Evolutionary conservation across 2,329 filamentous ascomycete genomes (phyloP).

Genomic region (Aspergillus ochraceus): DNA sequence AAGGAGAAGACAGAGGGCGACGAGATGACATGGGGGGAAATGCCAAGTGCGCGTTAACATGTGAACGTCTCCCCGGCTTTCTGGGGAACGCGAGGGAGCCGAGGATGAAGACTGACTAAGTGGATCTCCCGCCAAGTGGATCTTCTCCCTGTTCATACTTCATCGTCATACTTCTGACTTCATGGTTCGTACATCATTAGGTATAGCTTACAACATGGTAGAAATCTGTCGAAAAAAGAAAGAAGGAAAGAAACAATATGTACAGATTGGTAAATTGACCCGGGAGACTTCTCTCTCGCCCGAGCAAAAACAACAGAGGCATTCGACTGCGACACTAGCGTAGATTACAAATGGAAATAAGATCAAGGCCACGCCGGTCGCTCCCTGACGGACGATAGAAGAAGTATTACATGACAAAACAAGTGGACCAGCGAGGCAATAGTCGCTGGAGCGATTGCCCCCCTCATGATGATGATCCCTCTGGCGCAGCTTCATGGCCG

Average conservation of each 20-base stretch:
- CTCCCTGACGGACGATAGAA: neutral
- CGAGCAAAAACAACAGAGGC: neutral
- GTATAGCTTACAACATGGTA: neutral
- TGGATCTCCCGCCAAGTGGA: too few species aligned
- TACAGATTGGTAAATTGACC: neutral
- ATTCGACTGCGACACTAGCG: neutral
- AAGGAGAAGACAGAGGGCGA: neutral
- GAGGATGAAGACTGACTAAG: neutral
- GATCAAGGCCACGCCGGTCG: neutral
- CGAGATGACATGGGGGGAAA: conserved; percentile 2
- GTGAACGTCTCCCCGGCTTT: conserved; percentile 18
- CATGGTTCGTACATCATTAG: too few species aligned
- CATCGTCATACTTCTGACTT: too few species aligned
- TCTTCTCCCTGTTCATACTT: too few species aligned
- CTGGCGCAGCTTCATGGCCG: conserved; percentile 1
- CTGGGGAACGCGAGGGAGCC: conserved; percentile 9
- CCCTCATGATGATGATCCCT: conserved; percentile 4
- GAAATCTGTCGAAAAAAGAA: too few species aligned
- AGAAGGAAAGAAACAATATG: neutral
- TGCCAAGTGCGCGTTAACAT: conserved; percentile 12
- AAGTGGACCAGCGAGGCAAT: conserved; percentile 6
- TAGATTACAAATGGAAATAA: neutral
- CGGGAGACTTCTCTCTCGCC: neutral
- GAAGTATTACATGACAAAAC: neutral
- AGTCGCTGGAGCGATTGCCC: conserved; percentile 1